Percentiles rank a stretch among this genome's conserved stretches.
phyloP scores from a whole-genome alignment of 805 yeast genomes.

The Starmerella stigmatis region DNA sequence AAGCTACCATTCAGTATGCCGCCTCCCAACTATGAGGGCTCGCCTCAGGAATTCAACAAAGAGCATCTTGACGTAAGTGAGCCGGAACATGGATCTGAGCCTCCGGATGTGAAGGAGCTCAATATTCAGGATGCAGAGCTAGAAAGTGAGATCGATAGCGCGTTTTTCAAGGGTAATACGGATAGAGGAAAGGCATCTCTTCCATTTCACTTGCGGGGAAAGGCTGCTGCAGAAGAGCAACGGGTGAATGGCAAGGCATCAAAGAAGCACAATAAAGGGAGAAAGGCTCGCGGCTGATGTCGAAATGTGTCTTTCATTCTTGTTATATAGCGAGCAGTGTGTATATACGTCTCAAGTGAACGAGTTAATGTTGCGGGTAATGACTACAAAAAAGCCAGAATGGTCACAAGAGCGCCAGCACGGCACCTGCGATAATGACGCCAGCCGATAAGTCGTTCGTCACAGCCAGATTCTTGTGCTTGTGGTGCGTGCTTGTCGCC shows the following conservation, averaged over 20 bases:
- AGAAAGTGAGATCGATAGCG: constrained; percentile 74
- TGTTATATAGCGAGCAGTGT: neutral
- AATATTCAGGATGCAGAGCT: constrained; percentile 34
- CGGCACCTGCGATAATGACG: constrained; percentile 16
- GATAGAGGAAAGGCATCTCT: constrained; percentile 52
- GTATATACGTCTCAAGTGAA: no score
- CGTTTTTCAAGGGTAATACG: constrained; percentile 62
- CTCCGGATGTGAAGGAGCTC: constrained; percentile 28
- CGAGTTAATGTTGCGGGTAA: no score
- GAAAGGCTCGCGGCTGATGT: constrained; percentile 24
- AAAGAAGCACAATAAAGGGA: constrained; percentile 66
- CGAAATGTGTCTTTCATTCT: neutral
- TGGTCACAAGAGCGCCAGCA: constrained; percentile 17
- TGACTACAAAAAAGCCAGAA: neutral
- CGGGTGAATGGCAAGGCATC: constrained; percentile 23
- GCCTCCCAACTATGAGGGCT: constrained; percentile 62
- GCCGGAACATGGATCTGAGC: constrained; percentile 43
- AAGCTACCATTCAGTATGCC: constrained; percentile 75
- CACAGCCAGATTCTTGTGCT: constrained; percentile 13
- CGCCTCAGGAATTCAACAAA: constrained; percentile 56
- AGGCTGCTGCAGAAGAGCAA: constrained; percentile 16
- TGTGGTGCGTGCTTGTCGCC: neutral
- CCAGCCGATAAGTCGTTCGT: constrained; percentile 13
- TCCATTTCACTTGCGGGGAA: constrained; percentile 56
- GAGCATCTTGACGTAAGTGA: constrained; percentile 67